phyloP scores from a whole-genome alignment of 2,329 filamentous ascomycete genomes.

The Sporothrix dimorphospora region DNA sequence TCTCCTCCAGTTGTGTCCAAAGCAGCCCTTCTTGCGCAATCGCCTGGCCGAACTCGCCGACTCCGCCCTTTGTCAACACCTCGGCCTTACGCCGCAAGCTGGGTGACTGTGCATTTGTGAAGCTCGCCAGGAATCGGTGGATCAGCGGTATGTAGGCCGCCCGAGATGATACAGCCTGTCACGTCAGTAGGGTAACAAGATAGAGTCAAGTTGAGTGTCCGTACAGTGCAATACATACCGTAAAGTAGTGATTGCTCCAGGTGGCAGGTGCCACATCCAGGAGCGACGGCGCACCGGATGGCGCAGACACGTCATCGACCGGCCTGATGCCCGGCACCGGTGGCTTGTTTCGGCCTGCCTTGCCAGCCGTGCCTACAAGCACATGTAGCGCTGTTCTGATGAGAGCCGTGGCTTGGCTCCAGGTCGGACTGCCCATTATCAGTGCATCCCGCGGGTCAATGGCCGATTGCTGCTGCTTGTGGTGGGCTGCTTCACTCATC shows the following conservation, averaged over 20 bases:
- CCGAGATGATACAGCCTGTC: constrained; percentile 25
- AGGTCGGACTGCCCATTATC: not conserved
- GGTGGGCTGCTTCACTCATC: not conserved
- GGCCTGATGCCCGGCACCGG: constrained; percentile 18
- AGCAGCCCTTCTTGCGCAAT: not conserved
- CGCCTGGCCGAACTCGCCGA: not conserved
- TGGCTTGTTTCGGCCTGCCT: too few relatives aligned
- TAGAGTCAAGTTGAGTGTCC: too few relatives aligned
- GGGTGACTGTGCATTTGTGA: constrained; percentile 30
- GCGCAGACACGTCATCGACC: not conserved
- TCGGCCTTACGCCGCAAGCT: constrained; percentile 29
- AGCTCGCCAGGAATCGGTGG: constrained; percentile 26
- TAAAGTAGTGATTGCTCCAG: constrained; percentile 33
- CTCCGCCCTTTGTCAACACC: not conserved
- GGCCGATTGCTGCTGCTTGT: not conserved
- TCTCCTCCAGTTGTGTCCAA: constrained; percentile 25
- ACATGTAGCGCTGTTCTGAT: constrained; percentile 21
- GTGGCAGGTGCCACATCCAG: constrained; percentile 34
- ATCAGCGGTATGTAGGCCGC: constrained; percentile 28
- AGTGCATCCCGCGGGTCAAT: not conserved
- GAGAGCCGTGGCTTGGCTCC: not conserved
- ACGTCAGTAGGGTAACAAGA: too few relatives aligned
- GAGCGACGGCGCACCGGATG: constrained; percentile 19
- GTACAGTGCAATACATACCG: too few relatives aligned
- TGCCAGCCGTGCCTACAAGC: constrained; percentile 13